Conservation (phyloP, 1,139 yeast species). For the Candida sojae region DNA sequence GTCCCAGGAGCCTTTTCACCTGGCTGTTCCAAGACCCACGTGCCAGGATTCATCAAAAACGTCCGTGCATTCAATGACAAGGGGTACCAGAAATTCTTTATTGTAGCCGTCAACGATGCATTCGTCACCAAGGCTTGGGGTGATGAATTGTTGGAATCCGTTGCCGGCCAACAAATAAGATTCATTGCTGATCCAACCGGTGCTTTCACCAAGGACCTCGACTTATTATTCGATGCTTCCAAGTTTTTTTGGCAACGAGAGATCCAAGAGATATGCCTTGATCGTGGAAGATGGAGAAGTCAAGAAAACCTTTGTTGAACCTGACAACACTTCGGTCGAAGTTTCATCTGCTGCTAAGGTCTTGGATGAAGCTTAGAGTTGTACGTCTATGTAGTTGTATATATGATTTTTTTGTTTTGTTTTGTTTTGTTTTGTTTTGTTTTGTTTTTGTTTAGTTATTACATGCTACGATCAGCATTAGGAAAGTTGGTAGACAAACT, state of each 20-base stretch:
- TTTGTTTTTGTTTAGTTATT: background rate
- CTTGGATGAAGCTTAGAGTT: conserved; percentile 24
- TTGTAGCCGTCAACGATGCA: conserved; percentile 83
- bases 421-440: background rate
- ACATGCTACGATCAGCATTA: no score
- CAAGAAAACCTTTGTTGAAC: conserved; percentile 67
- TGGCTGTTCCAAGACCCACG: conserved; percentile 75
- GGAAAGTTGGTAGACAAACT: no score
- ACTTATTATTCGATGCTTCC: conserved; percentile 68
- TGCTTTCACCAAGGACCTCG: conserved; percentile 65
- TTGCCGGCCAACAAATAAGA: conserved; percentile 41
- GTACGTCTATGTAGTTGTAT: background rate
- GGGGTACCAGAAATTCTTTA: conserved; percentile 62
- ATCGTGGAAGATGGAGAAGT: conserved; percentile 76
- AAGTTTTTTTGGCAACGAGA: conserved; percentile 68
- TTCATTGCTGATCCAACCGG: conserved; percentile 81
- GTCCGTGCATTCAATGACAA: conserved; percentile 56
- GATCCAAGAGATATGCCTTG: conserved; percentile 78
- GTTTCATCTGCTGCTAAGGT: conserved; percentile 46
- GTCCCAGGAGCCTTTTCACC: conserved; percentile 94
- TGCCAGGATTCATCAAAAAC: conserved; percentile 72
- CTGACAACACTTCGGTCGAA: conserved; percentile 73
- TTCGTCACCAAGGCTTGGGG: conserved; percentile 70
- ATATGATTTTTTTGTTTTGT: background rate
- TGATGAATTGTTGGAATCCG: conserved; percentile 15